phyloP scores from a whole-genome alignment of 1,139 yeast species.

The Maudiozyma humilis region DNA sequence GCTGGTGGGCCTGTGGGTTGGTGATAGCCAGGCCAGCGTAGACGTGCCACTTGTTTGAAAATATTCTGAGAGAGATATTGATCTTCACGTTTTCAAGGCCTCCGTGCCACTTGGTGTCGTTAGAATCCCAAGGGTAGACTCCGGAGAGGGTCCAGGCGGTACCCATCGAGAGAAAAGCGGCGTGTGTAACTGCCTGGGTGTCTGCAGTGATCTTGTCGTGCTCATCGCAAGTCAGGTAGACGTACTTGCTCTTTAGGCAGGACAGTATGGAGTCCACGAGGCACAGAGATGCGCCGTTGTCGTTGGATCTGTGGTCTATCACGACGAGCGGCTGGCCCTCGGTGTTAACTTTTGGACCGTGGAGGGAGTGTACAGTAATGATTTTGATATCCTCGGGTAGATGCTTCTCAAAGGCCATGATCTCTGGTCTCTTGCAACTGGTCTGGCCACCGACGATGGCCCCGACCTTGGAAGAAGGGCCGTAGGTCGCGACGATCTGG shows the following conservation, averaged over 20 bases:
- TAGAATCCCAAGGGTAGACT: constrained; percentile 74
- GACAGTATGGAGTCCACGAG: constrained; percentile 59
- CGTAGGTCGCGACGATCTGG: constrained; percentile 63
- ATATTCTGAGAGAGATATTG: constrained; percentile 83
- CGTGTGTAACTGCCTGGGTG: constrained; percentile 97
- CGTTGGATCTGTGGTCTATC: constrained; percentile 59
- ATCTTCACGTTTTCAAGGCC: constrained; percentile 94
- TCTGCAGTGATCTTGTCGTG: constrained; percentile 96
- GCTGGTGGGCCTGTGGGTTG: constrained; percentile 88
- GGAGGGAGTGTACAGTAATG: constrained; percentile 81
- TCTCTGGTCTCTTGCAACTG: constrained; percentile 87
- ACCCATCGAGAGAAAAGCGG: constrained; percentile 95
- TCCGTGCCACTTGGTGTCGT: constrained; percentile 62
- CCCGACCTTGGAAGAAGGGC: constrained; percentile 80
- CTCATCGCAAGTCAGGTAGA: constrained; percentile 69
- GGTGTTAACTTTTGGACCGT: constrained; percentile 86
- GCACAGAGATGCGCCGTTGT: constrained; percentile 40
- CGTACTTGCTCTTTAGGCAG: constrained; percentile 71
- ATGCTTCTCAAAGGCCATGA: constrained; percentile 68
- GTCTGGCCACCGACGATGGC: constrained; percentile 98
- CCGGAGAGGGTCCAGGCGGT: constrained; percentile 81
- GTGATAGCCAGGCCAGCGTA: constrained; percentile 96
- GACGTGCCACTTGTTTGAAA: constrained; percentile 93
- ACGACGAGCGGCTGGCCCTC: constrained; percentile 89
- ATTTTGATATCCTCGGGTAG: constrained; percentile 76